Evolutionary conservation across 73 alveolate genomes (phyloP).

Genomic region (Paramecium pentaurelia): DNA sequence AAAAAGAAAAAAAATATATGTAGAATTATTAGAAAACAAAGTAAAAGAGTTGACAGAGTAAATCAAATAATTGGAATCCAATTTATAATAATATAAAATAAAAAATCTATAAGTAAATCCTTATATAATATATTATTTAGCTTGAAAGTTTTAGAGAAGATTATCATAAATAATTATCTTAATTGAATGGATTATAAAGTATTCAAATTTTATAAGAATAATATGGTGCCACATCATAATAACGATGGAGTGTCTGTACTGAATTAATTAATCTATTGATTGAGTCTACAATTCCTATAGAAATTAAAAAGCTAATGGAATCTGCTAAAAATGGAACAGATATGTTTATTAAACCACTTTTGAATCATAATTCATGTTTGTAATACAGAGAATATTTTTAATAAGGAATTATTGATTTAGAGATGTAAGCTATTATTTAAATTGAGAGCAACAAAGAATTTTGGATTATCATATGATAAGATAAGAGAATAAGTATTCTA

Average conservation of each 20-base stretch:
- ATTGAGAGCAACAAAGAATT: neutral
- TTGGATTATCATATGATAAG: neutral
- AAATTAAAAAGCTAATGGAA: neutral
- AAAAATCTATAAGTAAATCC: neutral
- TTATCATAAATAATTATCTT: neutral
- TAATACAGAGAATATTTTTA: neutral
- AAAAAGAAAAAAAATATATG: constrained; percentile 72
- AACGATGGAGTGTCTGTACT: constrained; percentile 3
- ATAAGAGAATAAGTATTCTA: neutral
- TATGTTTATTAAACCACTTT: neutral
- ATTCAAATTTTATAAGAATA: neutral
- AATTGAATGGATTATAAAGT: neutral
- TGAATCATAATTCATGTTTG: neutral
- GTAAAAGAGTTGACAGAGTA: neutral
- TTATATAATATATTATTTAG: neutral
- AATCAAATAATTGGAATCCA: neutral
- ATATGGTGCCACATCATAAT: neutral
- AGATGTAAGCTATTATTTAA: neutral
- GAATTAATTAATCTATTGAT: neutral
- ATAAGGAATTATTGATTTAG: neutral
- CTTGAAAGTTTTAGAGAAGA: neutral
- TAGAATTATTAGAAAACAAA: constrained; percentile 62
- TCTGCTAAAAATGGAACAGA: neutral
- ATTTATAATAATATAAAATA: neutral
- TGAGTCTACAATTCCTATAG: neutral